phyloP scores from a whole-genome alignment of 129 eudicot species.

The Helichrysum umbraculigerum region DNA sequence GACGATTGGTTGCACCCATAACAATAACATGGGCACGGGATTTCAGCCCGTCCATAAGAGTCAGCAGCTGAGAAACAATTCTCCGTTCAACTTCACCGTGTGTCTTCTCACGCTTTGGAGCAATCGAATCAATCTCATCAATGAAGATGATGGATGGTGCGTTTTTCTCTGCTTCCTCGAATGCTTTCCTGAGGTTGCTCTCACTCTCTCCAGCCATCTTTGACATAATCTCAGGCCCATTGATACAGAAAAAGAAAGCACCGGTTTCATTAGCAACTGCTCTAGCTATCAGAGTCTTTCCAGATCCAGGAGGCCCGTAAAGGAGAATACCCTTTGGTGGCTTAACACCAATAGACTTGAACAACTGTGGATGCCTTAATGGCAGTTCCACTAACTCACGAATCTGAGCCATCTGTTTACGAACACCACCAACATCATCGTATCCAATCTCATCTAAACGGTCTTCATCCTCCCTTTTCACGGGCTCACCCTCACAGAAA shows the following conservation, averaged over 20 bases:
- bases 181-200: conserved; percentile 70
- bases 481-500: conserved; percentile 73
- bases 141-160: conserved; percentile 65
- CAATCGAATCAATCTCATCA: conserved; percentile 92
- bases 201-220: conserved; percentile 87
- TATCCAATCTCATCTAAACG: conserved; percentile 67
- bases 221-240: conserved; percentile 85
- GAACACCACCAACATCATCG: conserved; percentile 79
- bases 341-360: conserved; percentile 72
- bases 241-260: conserved; percentile 75
- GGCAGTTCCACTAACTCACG: conserved; percentile 90
- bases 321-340: conserved; percentile 81
- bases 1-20: conserved; percentile 93
- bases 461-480: conserved; percentile 65
- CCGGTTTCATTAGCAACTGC: conserved; percentile 79
- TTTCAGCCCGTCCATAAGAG: conserved; percentile 89
- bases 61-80: conserved; percentile 84
- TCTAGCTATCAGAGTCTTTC: conserved; percentile 67
- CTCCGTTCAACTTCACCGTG: conserved; percentile 92
- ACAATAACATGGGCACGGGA: conserved; percentile 92
- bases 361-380: conserved; percentile 83
- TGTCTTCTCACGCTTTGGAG: conserved; percentile 91
- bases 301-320: conserved; percentile 73
- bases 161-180: conserved; percentile 70
- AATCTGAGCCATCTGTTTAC: conserved; percentile 86